These are phyloP conservation scores for Alliaria petiolata DNA, from an alignment of 345 rosid species.

Conservation along the genomic window DNA sequence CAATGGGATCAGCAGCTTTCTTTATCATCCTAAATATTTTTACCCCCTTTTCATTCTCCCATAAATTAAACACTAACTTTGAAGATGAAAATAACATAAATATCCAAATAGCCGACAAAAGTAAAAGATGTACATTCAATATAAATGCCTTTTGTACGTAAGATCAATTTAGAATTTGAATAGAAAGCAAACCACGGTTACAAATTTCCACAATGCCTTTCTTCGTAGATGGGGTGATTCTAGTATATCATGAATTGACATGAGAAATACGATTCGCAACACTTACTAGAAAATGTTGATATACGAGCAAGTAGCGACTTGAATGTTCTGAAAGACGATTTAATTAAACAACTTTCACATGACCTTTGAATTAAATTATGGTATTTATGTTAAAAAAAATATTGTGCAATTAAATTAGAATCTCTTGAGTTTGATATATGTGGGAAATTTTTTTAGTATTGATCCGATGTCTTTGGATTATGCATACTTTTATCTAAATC, in stretches of 20 bases:
- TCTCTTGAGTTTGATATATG: neutral
- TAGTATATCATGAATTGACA: neutral
- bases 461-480: too few relatives aligned
- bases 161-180: conserved; percentile 10
- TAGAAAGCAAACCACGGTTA: conserved; percentile 2
- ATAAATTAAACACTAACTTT: neutral
- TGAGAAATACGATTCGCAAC: neutral
- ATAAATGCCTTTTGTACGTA: conserved; percentile 4
- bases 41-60: neutral
- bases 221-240: neutral
- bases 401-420: neutral
- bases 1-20: conserved; percentile 27
- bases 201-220: neutral
- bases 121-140: neutral
- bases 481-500: too few relatives aligned
- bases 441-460: too few relatives aligned
- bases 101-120: conserved; percentile 14
- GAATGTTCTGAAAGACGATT: neutral
- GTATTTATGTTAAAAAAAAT: neutral
- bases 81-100: neutral
- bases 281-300: neutral
- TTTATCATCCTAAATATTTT: conserved; percentile 3
- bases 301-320: neutral
- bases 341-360: neutral
- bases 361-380: neutral